These are phyloP conservation scores for Chaetomium strumarium DNA, from an alignment of 2,329 filamentous ascomycete species.

Conservation along the genomic window DNA sequence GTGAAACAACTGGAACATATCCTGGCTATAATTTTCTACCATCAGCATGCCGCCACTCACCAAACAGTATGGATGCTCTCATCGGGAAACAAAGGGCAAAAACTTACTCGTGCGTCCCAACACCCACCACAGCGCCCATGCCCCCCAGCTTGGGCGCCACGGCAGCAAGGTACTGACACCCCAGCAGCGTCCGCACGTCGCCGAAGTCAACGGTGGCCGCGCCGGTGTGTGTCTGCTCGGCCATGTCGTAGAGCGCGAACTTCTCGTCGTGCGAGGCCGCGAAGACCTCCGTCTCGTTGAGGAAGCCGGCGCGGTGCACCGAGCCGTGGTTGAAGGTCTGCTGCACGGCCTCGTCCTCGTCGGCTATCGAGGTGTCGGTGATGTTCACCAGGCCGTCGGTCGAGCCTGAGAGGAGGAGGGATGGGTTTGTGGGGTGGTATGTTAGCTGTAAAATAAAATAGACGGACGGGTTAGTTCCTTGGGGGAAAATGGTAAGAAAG, in stretches of 20 bases:
- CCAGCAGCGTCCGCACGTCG: conserved; percentile 59
- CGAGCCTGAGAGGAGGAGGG: conserved; percentile 66
- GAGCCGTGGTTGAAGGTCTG: conserved; percentile 76
- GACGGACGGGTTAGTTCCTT: too few species aligned
- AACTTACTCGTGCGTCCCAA: conserved; percentile 61
- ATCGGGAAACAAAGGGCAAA: conserved; percentile 30
- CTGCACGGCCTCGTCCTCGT: conserved; percentile 72
- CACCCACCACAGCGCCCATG: conserved; percentile 54
- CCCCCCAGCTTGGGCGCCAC: conserved; percentile 55
- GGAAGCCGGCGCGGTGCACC: conserved; percentile 68
- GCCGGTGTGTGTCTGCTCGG: conserved; percentile 56
- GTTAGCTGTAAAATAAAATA: conserved; percentile 37
- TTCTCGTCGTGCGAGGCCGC: conserved; percentile 74
- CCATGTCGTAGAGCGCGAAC: conserved; percentile 65
- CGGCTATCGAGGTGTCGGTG: conserved; percentile 62
- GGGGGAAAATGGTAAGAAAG: not conserved
- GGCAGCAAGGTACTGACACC: conserved; percentile 69
- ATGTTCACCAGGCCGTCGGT: conserved; percentile 76
- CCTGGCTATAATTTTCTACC: conserved; percentile 37
- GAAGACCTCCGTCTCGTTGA: conserved; percentile 59
- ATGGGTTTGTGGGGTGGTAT: conserved; percentile 55
- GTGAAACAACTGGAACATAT: conserved; percentile 56
- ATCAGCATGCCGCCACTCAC: not conserved
- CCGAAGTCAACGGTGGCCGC: conserved; percentile 55
- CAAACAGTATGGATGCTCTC: conserved; percentile 19